Evolutionary conservation across 2,329 filamentous ascomycete genomes (phyloP), one percentile per base, ranked within the genome.

Genomic region (Xylogone sp.): DNA sequence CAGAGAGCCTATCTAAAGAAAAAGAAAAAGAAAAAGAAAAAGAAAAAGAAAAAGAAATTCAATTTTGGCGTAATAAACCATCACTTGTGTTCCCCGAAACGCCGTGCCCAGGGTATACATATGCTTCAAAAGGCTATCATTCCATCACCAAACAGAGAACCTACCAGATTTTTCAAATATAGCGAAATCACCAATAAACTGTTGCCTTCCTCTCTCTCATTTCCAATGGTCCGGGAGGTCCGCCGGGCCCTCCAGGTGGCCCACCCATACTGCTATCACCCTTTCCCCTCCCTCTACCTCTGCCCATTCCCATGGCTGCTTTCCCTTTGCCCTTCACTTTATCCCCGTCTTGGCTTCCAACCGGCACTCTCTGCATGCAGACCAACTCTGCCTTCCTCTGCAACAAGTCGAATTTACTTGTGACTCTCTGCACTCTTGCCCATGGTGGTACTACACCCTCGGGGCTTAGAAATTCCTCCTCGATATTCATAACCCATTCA

Each of bases 401-500:
- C 34, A 51, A 34, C 24, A 7, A 24, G 43, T 50, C 53, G 20
- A 24, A 48, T n/a, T 51, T 43, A 22, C 51, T 43, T 16, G 45
- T 45, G 12, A 57, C 43, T 3, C 49, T 43, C 31, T 52, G 48
- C 7, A 57, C 46, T 42, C 55, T 50, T 6, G 55, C 55, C 55
- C 55, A 57, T 2, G 19, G 44, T 5, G 51, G 56, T 16, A 39
- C 34, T 2, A 21, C 48, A 4, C 55, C 47, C 24, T 53, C 45
- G 8, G 55, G 48, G 2, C 48, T 45, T 4, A 50, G n/a, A 39
- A 46, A 50, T 42, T 62, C 56, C 27, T 59, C 54, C 48, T 65
- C 62, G 13, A 65, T 50, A 6, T 34, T 42, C 51, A 62, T 58
- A 21, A 63, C 57, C 57, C 59, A 63, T 27, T 55, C 48, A 2